Evolutionary conservation across 2,329 filamentous ascomycete species (phyloP).

Genomic region (Ophiognomonia clavigignenti-juglandacearum): DNA sequence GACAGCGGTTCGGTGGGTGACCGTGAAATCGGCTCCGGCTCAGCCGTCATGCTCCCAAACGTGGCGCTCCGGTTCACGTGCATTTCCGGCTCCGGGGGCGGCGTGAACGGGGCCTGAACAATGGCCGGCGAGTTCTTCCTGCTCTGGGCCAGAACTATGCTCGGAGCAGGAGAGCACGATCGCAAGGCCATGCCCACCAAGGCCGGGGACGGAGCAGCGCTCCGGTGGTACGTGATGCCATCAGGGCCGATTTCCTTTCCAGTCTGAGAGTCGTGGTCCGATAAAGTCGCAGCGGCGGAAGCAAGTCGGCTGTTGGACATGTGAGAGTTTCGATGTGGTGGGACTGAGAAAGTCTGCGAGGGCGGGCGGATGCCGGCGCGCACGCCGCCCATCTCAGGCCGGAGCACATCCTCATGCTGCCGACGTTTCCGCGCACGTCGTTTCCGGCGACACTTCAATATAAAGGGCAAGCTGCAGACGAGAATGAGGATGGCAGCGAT

Average conservation of each 20-base stretch:
- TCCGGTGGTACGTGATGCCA: slow-evolving; percentile 16
- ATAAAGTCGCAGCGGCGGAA: slow-evolving; percentile 12
- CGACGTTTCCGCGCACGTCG: slow-evolving; percentile 13
- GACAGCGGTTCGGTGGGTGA: slow-evolving; percentile 10
- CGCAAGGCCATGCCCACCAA: slow-evolving; percentile 7
- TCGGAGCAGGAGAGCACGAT: slow-evolving; percentile 14
- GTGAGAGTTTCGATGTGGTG: slow-evolving; percentile 11
- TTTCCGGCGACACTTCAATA: slow-evolving; percentile 25
- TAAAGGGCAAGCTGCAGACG: slow-evolving; percentile 27
- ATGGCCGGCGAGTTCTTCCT: slow-evolving; percentile 13
- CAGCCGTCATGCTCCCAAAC: slow-evolving; percentile 6
- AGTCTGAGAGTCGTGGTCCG: slow-evolving; percentile 14
- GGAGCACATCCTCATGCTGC: slow-evolving; percentile 18
- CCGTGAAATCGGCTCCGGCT: slow-evolving; percentile 11
- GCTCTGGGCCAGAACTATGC: slow-evolving; percentile 9
- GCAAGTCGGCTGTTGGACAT: slow-evolving; percentile 14
- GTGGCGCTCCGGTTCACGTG: slow-evolving; percentile 3
- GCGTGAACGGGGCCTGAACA: slow-evolving; percentile 10
- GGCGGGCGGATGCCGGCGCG: slow-evolving; percentile 2
- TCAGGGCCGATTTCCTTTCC: slow-evolving; percentile 15
- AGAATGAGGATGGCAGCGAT: slow-evolving; percentile 25
- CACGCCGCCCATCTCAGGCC: slow-evolving; percentile 20
- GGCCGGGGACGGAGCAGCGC: slow-evolving; percentile 8
- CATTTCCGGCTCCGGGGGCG: slow-evolving; percentile 9
- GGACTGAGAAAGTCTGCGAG: slow-evolving; percentile 7